Percentiles rank a stretch among this genome's conserved stretches.
Conservation (phyloP, 2,329 filamentous ascomycete species). For the Pseudovirgaria hyperparasitica region DNA sequence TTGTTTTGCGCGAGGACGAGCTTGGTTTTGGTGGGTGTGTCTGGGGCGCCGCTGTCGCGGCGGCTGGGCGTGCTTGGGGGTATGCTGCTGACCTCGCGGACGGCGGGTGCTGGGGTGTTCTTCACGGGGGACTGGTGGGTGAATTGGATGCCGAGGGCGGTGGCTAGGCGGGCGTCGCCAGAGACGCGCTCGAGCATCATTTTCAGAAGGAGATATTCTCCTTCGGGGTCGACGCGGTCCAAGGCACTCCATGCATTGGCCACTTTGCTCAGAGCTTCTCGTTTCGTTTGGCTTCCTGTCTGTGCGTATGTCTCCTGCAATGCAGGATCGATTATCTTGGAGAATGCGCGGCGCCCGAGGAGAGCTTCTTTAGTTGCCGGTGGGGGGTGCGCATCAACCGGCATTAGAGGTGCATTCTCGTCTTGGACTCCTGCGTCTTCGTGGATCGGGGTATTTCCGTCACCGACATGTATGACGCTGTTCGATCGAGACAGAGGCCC, state of each 20-base stretch:
- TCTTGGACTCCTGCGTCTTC: slow-evolving; percentile 28
- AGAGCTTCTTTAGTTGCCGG: slow-evolving; percentile 59
- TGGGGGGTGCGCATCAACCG: slow-evolving; percentile 37
- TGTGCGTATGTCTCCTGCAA: slow-evolving; percentile 82
- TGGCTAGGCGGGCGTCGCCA: slow-evolving; percentile 51
- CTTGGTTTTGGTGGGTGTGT: slow-evolving; percentile 45
- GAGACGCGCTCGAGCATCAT: slow-evolving; percentile 63
- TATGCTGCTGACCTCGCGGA: slow-evolving; percentile 12
- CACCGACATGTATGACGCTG: slow-evolving; percentile 15
- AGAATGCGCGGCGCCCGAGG: slow-evolving; percentile 69
- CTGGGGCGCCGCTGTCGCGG: slow-evolving; percentile 26
- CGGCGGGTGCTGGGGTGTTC: slow-evolving; percentile 13
- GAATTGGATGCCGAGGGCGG: slow-evolving; percentile 28
- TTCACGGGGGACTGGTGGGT: slow-evolving; percentile 12
- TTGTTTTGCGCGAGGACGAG: slow-evolving; percentile 70
- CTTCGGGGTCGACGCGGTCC: slow-evolving; percentile 80
- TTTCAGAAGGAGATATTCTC: slow-evolving; percentile 73
- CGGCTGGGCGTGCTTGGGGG: slow-evolving; percentile 14
- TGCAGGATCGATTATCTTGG: slow-evolving; percentile 67
- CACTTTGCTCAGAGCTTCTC: slow-evolving; percentile 70
- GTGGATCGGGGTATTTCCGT: slow-evolving; percentile 14
- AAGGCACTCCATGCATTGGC: slow-evolving; percentile 77
- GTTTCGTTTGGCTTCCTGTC: slow-evolving; percentile 54
- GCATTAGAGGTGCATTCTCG: slow-evolving; percentile 50
- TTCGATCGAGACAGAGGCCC: slow-evolving; percentile 20